Conservation (phyloP, 176 grass and related monocot species). For the Ensete glaucum region DNA sequence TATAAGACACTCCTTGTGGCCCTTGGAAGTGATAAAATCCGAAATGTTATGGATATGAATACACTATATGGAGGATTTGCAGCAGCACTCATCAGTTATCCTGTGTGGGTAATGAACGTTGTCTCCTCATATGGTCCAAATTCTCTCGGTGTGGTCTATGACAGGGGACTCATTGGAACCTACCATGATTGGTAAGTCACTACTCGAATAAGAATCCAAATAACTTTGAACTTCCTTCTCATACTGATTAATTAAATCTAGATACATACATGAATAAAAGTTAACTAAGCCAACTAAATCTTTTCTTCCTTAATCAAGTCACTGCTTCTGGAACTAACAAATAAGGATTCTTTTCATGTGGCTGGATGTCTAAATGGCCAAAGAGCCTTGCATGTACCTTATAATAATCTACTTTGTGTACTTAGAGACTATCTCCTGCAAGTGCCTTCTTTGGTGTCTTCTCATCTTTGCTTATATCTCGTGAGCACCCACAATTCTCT, state of each 20-base stretch:
- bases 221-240: not conserved
- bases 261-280: not conserved
- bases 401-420: no score
- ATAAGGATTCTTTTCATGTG: no score
- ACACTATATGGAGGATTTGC: conserved; percentile 72
- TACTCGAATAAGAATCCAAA: not conserved
- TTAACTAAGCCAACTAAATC: not conserved
- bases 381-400: no score
- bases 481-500: no score
- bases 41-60: conserved; percentile 96
- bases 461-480: no score
- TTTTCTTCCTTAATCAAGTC: no score
- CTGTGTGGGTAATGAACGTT: conserved; percentile 95
- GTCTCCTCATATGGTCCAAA: conserved; percentile 68
- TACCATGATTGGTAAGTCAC: conserved; percentile 78
- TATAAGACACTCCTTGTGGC: conserved; percentile 59
- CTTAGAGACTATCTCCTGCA: no score
- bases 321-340: no score
- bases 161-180: conserved; percentile 79
- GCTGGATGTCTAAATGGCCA: no score
- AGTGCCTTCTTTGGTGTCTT: no score
- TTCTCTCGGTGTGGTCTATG: conserved; percentile 72
- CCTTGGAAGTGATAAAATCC: conserved; percentile 59
- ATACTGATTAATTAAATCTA: not conserved
- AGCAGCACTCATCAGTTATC: conserved; percentile 46